These are phyloP conservation scores for Porodaedalea pini DNA, from an alignment of 1,284 basidiomycete genomes.

Conservation along the genomic window DNA sequence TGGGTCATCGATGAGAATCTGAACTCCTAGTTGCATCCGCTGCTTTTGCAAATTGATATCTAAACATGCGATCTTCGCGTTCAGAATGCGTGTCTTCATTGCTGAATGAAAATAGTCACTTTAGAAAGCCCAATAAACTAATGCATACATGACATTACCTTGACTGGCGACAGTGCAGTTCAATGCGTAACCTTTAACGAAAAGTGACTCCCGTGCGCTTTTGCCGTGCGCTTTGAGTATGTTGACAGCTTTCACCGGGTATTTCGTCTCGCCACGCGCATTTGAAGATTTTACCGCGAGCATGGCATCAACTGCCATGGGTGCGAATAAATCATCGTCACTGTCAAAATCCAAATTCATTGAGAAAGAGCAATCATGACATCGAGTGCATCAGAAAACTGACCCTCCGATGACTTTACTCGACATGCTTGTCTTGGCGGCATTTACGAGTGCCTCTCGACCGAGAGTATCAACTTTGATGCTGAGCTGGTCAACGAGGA, in stretches of 20 bases:
- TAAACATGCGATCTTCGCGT: slow-evolving; percentile 96
- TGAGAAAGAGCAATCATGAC: slow-evolving; percentile 1
- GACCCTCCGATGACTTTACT: slow-evolving; percentile 98
- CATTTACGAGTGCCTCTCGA: slow-evolving; percentile 90
- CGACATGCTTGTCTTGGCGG: slow-evolving; percentile 98
- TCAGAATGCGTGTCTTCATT: slow-evolving; percentile 93
- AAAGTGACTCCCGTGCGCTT: slow-evolving; percentile 92
- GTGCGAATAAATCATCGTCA: slow-evolving; percentile 97
- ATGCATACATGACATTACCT: slow-evolving; percentile 47
- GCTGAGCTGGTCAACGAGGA: slow-evolving; percentile 96
- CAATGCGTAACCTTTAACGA: slow-evolving; percentile 95
- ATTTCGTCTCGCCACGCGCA: slow-evolving; percentile 93
- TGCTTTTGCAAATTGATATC: slow-evolving; percentile 98
- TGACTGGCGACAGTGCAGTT: slow-evolving; percentile 99
- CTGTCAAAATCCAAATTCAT: slow-evolving; percentile 38
- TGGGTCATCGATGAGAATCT: slow-evolving; percentile 97
- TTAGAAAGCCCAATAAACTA: background rate
- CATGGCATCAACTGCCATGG: slow-evolving; percentile 99
- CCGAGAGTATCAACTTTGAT: slow-evolving; percentile 93
- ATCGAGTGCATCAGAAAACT: slow-evolving; percentile 33
- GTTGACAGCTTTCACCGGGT: slow-evolving; percentile 99
- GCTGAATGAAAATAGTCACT: slow-evolving; percentile 46
- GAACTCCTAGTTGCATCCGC: slow-evolving; percentile 97
- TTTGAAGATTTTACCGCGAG: slow-evolving; percentile 95
- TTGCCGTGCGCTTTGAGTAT: slow-evolving; percentile 98